Base-by-base conservation (phyloP, 768 basidiomycete species). In the Tricholoma terreum region DNA sequence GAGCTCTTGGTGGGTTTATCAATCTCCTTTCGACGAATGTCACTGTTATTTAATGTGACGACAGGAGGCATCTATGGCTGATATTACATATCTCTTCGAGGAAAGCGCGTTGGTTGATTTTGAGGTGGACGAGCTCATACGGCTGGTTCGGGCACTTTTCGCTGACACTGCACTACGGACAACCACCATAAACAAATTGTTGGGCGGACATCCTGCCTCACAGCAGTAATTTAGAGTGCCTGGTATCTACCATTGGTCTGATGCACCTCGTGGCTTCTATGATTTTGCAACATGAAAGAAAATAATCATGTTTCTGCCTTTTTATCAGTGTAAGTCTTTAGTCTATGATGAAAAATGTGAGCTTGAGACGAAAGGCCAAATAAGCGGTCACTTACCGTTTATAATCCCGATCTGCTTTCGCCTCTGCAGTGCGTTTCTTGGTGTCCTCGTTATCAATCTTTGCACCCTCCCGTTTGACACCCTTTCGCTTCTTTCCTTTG, bases 61-160 rank as follows among this genome's bases (percentile, higher is more conserved):
- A 50, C 62, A 94, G 93, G 92, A 94, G 71, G 94, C 93, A 1
- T 92, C 92, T 31, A 84, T 98, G 69, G 90, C 86, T 36, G 95
- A 98, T 69, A 87, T 97, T 52, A 86, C 87, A 24, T 95, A 96
- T 69, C 82, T 97, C 8, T 94, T 94, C 67, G 92, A 94, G 61
- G 86, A 90, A 64, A 92, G 94, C 9, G 87, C 91, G 5, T 75
- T 98, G 61, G 86, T 96, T 30, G 95, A 98, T 71, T 98, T 94
- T 69, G 84, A 89, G 59, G 80, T 87, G 7, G 83, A 89, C 27
- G 95, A 98, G 71, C 76, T 98, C 4, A 84, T 87, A 40, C 79
- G 80, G 61, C 80, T 98, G n/a, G 83, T 97, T 24, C 79, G 80
- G 40, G 94, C 94, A 0, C 77, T 98, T 48, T 98, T 98, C 69